Evolutionary conservation across 2,329 filamentous ascomycete genomes (phyloP).

Genomic region (Fusarium hainanense): DNA sequence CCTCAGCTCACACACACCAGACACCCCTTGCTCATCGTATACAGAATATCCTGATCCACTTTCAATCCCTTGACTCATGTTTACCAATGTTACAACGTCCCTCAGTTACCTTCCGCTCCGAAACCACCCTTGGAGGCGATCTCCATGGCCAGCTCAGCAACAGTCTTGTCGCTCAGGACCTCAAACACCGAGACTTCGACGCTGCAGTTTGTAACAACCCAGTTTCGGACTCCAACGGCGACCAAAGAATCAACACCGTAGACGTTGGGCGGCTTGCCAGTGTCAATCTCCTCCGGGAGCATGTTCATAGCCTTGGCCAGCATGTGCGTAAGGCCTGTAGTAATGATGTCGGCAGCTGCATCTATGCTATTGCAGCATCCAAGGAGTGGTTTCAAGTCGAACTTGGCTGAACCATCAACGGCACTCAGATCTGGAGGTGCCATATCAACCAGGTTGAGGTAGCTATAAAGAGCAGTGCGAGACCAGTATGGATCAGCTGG

Average conservation of each 20-base stretch:
- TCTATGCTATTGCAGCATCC: conserved; percentile 43
- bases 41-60: background rate
- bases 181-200: conserved; percentile 61
- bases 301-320: conserved; percentile 59
- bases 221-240: conserved; percentile 64
- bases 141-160: conserved; percentile 51
- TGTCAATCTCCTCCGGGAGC: conserved; percentile 58
- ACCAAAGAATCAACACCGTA: conserved; percentile 66
- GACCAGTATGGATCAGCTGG: conserved; percentile 66
- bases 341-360: conserved; percentile 51
- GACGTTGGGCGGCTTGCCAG: conserved; percentile 53
- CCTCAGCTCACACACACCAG: background rate
- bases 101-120: conserved; percentile 35
- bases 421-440: conserved; percentile 47
- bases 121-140: conserved; percentile 52
- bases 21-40: background rate
- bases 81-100: background rate
- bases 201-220: conserved; percentile 58
- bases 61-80: background rate
- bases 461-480: conserved; percentile 60
- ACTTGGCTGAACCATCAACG: conserved; percentile 23
- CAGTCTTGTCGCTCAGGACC: conserved; percentile 57
- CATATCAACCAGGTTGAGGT: conserved; percentile 62
- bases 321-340: conserved; percentile 53
- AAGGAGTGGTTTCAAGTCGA: conserved; percentile 50